Evolutionary conservation across 208 protist species (phyloP).

Genomic region (Trypanosomatidae sp.): DNA sequence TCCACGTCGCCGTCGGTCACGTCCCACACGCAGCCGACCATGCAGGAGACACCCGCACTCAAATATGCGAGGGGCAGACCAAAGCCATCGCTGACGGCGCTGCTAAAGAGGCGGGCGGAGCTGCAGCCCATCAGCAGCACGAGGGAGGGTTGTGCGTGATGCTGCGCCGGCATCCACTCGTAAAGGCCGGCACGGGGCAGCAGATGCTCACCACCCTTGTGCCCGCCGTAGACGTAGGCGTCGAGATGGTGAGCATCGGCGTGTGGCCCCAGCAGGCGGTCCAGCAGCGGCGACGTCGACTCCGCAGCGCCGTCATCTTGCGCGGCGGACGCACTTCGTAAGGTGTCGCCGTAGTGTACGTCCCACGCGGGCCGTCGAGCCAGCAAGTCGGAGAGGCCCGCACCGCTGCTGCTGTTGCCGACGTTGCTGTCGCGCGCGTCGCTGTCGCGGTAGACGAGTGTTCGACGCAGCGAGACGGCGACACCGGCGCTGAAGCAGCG

Average conservation of each 20-base stretch:
- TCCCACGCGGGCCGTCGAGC: conserved; percentile 22
- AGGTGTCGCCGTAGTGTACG: conserved; percentile 22
- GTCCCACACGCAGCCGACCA: conserved; percentile 78
- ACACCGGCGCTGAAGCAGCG: no score
- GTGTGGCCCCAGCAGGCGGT: conserved; percentile 5
- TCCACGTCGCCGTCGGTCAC: conserved; percentile 83
- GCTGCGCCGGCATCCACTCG: conserved; percentile 39
- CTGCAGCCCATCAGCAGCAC: conserved; percentile 87
- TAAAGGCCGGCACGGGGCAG: conserved; percentile 40
- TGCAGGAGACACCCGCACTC: conserved; percentile 51
- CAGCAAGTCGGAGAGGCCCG: conserved; percentile 10
- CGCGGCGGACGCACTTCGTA: background rate
- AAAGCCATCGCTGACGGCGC: conserved; percentile 35
- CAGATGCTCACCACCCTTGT: conserved; percentile 58
- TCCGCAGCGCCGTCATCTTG: background rate
- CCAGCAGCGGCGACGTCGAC: conserved; percentile 12
- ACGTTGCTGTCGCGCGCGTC: no score
- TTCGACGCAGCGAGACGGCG: conserved; percentile 14
- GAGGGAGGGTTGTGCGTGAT: background rate
- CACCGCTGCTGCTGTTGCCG: conserved; percentile 1
- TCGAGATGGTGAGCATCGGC: conserved; percentile 13
- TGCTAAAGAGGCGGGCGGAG: conserved; percentile 48
- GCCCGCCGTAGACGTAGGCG: conserved; percentile 69
- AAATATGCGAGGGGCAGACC: conserved; percentile 75
- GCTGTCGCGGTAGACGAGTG: conserved; percentile 30